Percentiles rank a stretch among this genome's conserved stretches.
Evolutionary conservation across 495 filamentous ascomycete genomes (phyloP).

Genomic region (Mytilinidion resinicola): DNA sequence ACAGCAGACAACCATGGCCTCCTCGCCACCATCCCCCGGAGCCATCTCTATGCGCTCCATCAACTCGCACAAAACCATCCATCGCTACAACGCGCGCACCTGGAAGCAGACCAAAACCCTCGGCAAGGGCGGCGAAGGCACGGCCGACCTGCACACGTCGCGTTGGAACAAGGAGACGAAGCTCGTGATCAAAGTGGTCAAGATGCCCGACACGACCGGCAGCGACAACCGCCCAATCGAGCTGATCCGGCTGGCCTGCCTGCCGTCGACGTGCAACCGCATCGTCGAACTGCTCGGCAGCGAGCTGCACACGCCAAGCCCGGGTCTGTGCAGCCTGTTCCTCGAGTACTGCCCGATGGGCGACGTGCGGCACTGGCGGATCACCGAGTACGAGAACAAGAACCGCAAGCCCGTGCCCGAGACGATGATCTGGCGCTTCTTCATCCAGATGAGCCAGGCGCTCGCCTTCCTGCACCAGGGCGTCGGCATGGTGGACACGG

Average conservation of each 20-base stretch:
- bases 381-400: not conserved
- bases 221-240: slow-evolving; percentile 2
- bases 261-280: slow-evolving; percentile 9
- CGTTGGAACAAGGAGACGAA: not conserved
- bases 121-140: not conserved
- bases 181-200: not conserved
- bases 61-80: no score
- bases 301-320: not conserved
- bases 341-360: slow-evolving; percentile 14
- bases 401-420: slow-evolving; percentile 15
- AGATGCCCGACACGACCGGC: not conserved
- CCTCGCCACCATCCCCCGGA: no score
- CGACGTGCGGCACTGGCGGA: slow-evolving; percentile 11
- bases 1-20: no score
- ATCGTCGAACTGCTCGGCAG: slow-evolving; percentile 7
- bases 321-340: not conserved
- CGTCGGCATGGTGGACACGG: not conserved
- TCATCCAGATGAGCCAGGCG: slow-evolving; percentile 21
- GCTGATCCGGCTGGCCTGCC: slow-evolving; percentile 1
- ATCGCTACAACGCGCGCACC: no score
- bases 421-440: slow-evolving; percentile 18
- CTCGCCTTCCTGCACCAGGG: slow-evolving; percentile 19
- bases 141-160: not conserved
- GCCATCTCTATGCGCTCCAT: no score
- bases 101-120: not conserved